Conservation (phyloP, 371 early-diverging fungal genomes). For the Rhizopus microsporus region DNA sequence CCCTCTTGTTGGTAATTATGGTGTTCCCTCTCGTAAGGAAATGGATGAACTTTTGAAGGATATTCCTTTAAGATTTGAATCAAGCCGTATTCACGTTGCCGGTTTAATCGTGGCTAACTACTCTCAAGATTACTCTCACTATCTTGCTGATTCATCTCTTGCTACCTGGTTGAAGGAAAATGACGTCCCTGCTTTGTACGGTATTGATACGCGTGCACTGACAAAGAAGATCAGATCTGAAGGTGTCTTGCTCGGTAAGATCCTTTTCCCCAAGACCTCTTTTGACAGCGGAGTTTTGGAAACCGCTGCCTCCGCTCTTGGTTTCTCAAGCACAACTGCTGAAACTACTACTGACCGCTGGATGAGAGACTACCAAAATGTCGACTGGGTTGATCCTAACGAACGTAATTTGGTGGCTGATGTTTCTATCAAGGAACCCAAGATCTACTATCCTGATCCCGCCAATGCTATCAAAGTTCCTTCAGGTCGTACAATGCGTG, state of each 20-base stretch:
- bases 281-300: slow-evolving; percentile 6
- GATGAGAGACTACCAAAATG: slow-evolving; percentile 72
- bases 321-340: slow-evolving; percentile 25
- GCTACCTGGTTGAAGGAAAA: slow-evolving; percentile 87
- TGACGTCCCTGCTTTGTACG: slow-evolving; percentile 86
- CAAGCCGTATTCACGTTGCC: slow-evolving; percentile 79
- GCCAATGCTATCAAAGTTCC: slow-evolving; percentile 62
- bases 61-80: slow-evolving; percentile 86
- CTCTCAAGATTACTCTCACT: slow-evolving; percentile 88
- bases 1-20: slow-evolving; percentile 93
- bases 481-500: slow-evolving; percentile 78
- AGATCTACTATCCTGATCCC: slow-evolving; percentile 72
- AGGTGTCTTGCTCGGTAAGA: slow-evolving; percentile 87
- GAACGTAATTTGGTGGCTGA: slow-evolving; percentile 90
- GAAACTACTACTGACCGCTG: slow-evolving; percentile 47
- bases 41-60: slow-evolving; percentile 82
- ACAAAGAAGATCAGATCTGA: slow-evolving; percentile 83
- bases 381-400: slow-evolving; percentile 93
- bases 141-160: slow-evolving; percentile 87
- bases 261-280: slow-evolving; percentile 74
- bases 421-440: slow-evolving; percentile 81
- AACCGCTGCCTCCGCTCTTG: slow-evolving; percentile 46
- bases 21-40: slow-evolving; percentile 74
- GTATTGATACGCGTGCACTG: slow-evolving; percentile 93
- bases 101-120: slow-evolving; percentile 91